Base-by-base conservation (phyloP, 345 rosid genomes). In the Luvunga scandens region DNA sequence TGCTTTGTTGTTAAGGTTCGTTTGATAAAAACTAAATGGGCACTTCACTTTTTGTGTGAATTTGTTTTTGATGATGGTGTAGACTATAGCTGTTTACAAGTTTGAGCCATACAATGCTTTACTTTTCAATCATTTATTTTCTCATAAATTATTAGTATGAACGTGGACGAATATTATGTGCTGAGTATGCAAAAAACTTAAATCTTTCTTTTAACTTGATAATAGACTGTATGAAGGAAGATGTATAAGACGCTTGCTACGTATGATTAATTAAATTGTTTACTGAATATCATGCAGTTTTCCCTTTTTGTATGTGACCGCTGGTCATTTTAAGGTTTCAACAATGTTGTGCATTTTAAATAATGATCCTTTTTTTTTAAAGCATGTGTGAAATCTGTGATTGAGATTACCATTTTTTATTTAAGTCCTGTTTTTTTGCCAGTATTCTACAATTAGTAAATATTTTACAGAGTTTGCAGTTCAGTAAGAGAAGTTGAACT, bases 1-100 rank as follows among this genome's bases (percentile, higher is more conserved):
- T 83, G 84, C 88, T 69, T 85, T 96, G 85, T 83, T 96, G 24
- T 77, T 96, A 75, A 96, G 99, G 99, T 96, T 79, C 61, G 71
- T 10, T 78, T 33, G 70, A 39, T 55, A 31, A 16, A 30, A 30
- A 25, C 55, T 12, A 45, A 45, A 28, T 14, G 30, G n/a, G 21
- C 55, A 9, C 33, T 42, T 69, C 31, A 13, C 18, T 45, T 25
- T 30, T 53, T 25, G 4, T 42, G 14, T 62, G 24, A 63, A 63
- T 63, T 24, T 30, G 50, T 12, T 45, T 45, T 45, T 13, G 12
- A 16, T 64, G 39, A 64, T 7, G n/a, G 4, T 63, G 7, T 30
- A 8, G n/a, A 18, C 39, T 64, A 64, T 64, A 31, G 68, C 10
- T 5, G 21, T 18, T 64, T 36, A 6, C 68, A 30, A 2, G 22